Percentiles rank a stretch among this genome's conserved stretches.
phyloP scores from a whole-genome alignment of 2,329 filamentous ascomycete genomes.

The Thelonectria blattea region DNA sequence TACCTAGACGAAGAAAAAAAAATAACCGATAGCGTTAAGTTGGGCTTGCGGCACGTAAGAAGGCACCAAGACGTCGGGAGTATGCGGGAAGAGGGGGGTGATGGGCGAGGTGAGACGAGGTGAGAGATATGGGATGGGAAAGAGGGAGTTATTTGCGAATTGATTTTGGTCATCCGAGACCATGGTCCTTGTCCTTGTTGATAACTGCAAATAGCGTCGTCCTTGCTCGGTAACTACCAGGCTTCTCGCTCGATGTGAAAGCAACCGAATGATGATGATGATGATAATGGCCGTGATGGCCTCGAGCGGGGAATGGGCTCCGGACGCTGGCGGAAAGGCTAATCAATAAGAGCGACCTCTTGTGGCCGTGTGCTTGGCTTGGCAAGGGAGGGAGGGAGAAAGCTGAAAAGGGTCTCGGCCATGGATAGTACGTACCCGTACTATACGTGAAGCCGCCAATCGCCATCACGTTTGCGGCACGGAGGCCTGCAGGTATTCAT shows the following conservation, averaged over 20 bases:
- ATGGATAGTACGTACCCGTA: no score
- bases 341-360: background rate
- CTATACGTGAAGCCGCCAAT: no score
- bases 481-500: no score
- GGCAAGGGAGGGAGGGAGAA: background rate
- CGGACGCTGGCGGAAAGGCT: no score
- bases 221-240: background rate
- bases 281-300: background rate
- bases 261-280: slow-evolving; percentile 1
- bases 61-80: slow-evolving; percentile 18
- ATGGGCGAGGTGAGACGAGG: background rate
- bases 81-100: slow-evolving; percentile 17
- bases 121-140: background rate
- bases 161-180: background rate
- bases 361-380: no score
- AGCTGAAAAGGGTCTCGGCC: background rate
- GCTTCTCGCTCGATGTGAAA: background rate
- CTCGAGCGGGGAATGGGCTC: no score
- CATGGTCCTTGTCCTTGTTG: background rate
- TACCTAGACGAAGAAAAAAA: no score
- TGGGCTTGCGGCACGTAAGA: slow-evolving; percentile 1
- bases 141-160: background rate
- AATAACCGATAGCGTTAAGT: no score
- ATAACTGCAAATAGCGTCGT: background rate
- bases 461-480: no score